A percentile compares a stretch with the other conserved stretches of the same genome.
Conservation (phyloP, 2,329 filamentous ascomycete genomes). For the Fonsecaea nubica region DNA sequence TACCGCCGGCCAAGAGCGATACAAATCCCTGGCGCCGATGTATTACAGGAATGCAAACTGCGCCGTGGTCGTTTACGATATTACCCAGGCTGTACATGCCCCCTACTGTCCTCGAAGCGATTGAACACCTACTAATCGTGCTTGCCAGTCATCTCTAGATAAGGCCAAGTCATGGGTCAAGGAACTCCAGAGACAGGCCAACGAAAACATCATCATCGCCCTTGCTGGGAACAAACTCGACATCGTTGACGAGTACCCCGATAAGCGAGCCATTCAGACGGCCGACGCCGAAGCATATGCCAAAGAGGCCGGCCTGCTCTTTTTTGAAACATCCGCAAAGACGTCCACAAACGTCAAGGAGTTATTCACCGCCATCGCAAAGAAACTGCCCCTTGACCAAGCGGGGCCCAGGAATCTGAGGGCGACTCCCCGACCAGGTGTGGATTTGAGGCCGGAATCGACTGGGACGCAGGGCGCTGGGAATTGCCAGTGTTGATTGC, state of each 20-base stretch:
- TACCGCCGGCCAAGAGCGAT: conserved; percentile 96
- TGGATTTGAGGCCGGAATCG: conserved; percentile 70
- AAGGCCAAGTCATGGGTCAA: conserved; percentile 99
- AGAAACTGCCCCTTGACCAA: conserved; percentile 96
- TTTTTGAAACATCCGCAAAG: conserved; percentile 99
- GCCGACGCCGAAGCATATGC: conserved; percentile 96
- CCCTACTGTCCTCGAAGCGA: neutral
- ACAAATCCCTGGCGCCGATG: conserved; percentile 99
- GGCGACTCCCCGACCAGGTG: conserved; percentile 66
- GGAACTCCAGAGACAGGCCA: conserved; percentile 96
- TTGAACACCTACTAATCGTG: conserved; percentile 25
- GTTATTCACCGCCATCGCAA: conserved; percentile 95
- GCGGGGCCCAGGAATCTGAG: conserved; percentile 87
- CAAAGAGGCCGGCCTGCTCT: conserved; percentile 87
- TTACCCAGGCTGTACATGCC: conserved; percentile 88
- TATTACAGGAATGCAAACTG: conserved; percentile 99
- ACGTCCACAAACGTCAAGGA: conserved; percentile 95
- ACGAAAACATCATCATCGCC: conserved; percentile 99
- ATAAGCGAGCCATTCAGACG: conserved; percentile 89
- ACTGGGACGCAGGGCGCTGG: conserved; percentile 65
- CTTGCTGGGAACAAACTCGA: conserved; percentile 98
- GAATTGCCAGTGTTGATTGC: conserved; percentile 67
- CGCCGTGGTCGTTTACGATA: conserved; percentile 98
- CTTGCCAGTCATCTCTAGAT: conserved; percentile 82
- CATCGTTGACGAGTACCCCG: conserved; percentile 89